Percentiles rank a stretch among this genome's conserved stretches.
These are phyloP conservation scores for Raddia distichophylla DNA, from an alignment of 176 grass and related monocot genomes.

Conservation along the genomic window DNA sequence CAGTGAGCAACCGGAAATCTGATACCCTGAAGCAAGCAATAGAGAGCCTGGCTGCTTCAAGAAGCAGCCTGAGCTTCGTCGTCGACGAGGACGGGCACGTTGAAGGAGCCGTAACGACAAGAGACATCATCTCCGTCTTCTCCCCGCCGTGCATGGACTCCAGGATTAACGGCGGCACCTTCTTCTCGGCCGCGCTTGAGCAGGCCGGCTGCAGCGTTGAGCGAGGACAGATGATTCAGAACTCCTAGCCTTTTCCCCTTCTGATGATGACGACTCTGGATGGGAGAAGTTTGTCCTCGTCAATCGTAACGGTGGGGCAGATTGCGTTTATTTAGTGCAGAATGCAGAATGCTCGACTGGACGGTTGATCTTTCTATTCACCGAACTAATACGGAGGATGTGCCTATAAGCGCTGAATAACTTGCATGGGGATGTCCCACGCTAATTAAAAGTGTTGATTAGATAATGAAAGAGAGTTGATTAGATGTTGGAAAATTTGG, in stretches of 20 bases:
- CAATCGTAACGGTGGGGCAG: background rate
- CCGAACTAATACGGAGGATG: too few species aligned
- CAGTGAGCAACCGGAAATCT: slow-evolving; percentile 30
- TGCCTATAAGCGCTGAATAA: background rate
- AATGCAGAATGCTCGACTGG: background rate
- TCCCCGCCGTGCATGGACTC: slow-evolving; percentile 72
- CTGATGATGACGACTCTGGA: too few species aligned
- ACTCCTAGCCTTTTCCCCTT: background rate
- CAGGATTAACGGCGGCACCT: slow-evolving; percentile 57
- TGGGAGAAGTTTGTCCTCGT: background rate
- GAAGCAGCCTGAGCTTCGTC: slow-evolving; percentile 54
- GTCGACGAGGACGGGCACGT: slow-evolving; percentile 34
- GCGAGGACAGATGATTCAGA: slow-evolving; percentile 50
- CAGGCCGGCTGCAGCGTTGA: slow-evolving; percentile 56
- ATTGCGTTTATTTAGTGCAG: background rate
- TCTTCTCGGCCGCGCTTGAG: slow-evolving; percentile 55
- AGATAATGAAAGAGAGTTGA: too few species aligned
- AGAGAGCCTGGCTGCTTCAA: slow-evolving; percentile 39
- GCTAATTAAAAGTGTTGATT: background rate
- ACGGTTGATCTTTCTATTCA: too few species aligned
- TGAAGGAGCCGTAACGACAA: slow-evolving; percentile 45
- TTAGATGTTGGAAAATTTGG: too few species aligned
- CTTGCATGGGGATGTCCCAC: background rate
- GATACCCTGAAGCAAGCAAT: slow-evolving; percentile 61
- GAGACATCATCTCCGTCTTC: slow-evolving; percentile 64